Evolutionary conservation across 345 rosid species (phyloP).

Genomic region (Eucalyptus camaldulensis): DNA sequence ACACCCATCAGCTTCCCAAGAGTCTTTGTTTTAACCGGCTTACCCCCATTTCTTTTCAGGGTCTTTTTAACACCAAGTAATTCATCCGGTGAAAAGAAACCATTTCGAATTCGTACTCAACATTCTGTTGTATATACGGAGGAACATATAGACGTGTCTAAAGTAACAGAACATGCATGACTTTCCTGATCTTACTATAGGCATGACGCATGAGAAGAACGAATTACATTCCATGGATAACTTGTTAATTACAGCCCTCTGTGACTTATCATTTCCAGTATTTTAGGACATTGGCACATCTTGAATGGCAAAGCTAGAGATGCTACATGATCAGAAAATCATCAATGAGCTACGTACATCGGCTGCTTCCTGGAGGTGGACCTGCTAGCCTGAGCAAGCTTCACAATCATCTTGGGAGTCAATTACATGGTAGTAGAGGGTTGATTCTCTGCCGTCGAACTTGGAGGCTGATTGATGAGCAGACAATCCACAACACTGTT

Average conservation of each 20-base stretch:
- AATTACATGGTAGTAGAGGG: slow-evolving; percentile 66
- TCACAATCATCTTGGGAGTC: slow-evolving; percentile 23
- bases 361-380: background rate
- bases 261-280: background rate
- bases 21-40: background rate
- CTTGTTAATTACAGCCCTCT: background rate
- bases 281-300: background rate
- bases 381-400: slow-evolving; percentile 8
- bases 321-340: background rate
- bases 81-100: background rate
- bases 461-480: slow-evolving; percentile 60
- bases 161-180: background rate
- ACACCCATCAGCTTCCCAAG: background rate
- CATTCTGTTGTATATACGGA: background rate
- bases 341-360: background rate
- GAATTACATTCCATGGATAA: background rate
- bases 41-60: background rate
- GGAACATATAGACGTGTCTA: background rate
- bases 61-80: background rate
- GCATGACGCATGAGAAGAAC: background rate
- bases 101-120: background rate
- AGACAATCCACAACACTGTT: slow-evolving; percentile 65
- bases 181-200: background rate
- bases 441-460: slow-evolving; percentile 67
- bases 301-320: background rate